Base-by-base conservation (phyloP, 2,329 filamentous ascomycete species). In the Penicillium sp. region DNA sequence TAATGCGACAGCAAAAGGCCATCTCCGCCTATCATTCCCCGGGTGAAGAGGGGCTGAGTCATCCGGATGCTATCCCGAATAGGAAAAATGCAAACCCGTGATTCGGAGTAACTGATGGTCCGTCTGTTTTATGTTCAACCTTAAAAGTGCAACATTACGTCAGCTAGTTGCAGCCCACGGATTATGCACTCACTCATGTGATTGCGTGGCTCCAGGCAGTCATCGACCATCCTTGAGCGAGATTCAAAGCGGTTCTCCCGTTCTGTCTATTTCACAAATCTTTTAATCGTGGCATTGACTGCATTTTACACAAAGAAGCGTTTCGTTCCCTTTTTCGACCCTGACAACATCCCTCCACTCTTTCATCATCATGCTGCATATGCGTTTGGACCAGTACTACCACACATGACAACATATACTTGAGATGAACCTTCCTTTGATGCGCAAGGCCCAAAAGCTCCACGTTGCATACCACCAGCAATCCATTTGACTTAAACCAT, bases 371-470 rank as follows among this genome's bases (percentile, higher is more conserved):
- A 63, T 63, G 60, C 59, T 54, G 45, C 50, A 58, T 52, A 50
- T 40, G 49, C 21, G 29, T 50, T 21, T 46, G 25, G 31, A 51
- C 52, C 57, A 56, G 57, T 56, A 54, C 53, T 50, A 54, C 47
- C 38, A 18, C 38, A 50, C 38, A 54, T 54, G 51, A 54, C 29
- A 53, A 37, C 38, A 31, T 50, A 44, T 57, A 60, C 57, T 45
- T 61, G 50, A 56, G 50, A 63, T 64, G 60, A 60, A 52, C 54
- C 42, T 63, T 49, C 45, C 47, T 54, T 55, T 49, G 27, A 51
- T 46, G 49, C 45, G 49, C 56, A 53, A 54, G 46, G 47, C 45
- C 50, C 37, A 38, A 45, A 52, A 41, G 45, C 44, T 46, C 55
- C 50, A 39, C 34, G 55, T 56, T 59, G 57, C 60, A 66, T 59